These are phyloP conservation scores for Parastagonospora nodorum DNA, from an alignment of 2,329 filamentous ascomycete genomes.

Conservation along the genomic window DNA sequence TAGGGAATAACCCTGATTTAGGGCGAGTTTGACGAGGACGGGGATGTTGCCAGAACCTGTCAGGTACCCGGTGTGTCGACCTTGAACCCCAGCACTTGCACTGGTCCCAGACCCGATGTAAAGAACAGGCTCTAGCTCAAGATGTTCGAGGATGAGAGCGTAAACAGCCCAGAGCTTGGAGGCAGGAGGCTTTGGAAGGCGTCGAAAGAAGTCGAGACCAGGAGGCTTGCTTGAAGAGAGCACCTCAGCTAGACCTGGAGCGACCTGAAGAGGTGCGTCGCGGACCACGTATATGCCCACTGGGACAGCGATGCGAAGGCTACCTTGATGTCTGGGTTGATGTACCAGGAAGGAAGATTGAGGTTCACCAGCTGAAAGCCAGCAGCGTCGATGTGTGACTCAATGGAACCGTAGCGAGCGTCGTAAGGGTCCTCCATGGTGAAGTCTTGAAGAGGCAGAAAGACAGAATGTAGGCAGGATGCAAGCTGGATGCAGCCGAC, in stretches of 20 bases:
- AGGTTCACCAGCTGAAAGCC: not conserved
- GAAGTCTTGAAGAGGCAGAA: not conserved
- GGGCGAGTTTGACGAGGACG: not conserved
- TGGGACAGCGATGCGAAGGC: not conserved
- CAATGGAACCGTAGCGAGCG: not conserved
- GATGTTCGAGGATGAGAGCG: not conserved
- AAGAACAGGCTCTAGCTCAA: not conserved
- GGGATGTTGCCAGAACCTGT: not conserved
- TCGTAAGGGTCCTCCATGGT: not conserved
- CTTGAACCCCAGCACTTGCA: not conserved
- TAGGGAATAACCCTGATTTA: not conserved
- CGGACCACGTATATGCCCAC: not conserved
- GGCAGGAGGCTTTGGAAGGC: not conserved
- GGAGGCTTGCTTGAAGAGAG: not conserved
- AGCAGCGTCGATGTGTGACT: not conserved
- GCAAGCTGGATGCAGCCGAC: not conserved
- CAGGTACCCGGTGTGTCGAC: not conserved
- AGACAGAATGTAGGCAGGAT: not conserved
- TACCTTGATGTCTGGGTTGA: not conserved
- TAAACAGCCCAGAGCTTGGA: not conserved
- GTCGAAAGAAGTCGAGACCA: not conserved
- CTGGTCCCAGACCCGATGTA: not conserved
- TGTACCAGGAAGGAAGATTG: not conserved
- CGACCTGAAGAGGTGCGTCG: not conserved
- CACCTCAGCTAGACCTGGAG: not conserved